Conservation (phyloP, 306 rosid genomes). For the Aeschynomene evenia region DNA sequence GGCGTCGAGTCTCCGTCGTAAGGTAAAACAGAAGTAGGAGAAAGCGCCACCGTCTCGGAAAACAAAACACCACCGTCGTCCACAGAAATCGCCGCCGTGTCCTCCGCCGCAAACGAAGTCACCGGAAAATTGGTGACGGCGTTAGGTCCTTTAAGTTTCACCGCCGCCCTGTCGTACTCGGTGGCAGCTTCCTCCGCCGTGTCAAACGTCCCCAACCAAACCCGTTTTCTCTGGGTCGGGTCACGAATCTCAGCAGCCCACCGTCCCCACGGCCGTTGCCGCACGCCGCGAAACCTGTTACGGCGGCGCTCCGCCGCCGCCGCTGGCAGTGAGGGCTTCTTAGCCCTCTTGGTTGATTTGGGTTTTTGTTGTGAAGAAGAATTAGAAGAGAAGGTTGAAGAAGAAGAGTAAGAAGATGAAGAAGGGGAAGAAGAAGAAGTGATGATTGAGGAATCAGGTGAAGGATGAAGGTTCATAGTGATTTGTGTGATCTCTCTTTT, state of each 20-base stretch:
- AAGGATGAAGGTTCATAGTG: conserved; percentile 32
- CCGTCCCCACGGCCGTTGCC: conserved; percentile 86
- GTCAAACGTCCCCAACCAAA: conserved; percentile 86
- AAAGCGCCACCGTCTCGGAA: conserved; percentile 33
- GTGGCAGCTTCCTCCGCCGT: conserved; percentile 93
- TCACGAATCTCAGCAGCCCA: conserved; percentile 98
- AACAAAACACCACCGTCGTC: conserved; percentile 18
- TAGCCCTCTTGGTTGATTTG: conserved; percentile 8
- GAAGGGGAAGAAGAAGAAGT: neutral
- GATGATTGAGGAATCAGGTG: conserved; percentile 1
- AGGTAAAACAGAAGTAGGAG: conserved; percentile 69
- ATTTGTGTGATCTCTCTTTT: conserved; percentile 52
- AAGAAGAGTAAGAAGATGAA: neutral
- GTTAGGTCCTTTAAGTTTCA: conserved; percentile 64
- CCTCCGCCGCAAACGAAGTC: neutral
- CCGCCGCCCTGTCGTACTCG: conserved; percentile 72
- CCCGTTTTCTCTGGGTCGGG: conserved; percentile 63
- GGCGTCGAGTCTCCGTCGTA: conserved; percentile 30
- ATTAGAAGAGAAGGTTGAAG: too few species aligned
- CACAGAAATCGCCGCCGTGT: neutral
- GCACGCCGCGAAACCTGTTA: conserved; percentile 67
- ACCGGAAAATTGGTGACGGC: conserved; percentile 71
- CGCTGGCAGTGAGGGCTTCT: neutral
- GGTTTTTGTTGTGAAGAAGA: neutral
- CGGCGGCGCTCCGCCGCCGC: conserved; percentile 11